These are phyloP conservation scores for Aspergillus sp. DNA, from an alignment of 2,329 filamentous ascomycete genomes.

Conservation along the genomic window DNA sequence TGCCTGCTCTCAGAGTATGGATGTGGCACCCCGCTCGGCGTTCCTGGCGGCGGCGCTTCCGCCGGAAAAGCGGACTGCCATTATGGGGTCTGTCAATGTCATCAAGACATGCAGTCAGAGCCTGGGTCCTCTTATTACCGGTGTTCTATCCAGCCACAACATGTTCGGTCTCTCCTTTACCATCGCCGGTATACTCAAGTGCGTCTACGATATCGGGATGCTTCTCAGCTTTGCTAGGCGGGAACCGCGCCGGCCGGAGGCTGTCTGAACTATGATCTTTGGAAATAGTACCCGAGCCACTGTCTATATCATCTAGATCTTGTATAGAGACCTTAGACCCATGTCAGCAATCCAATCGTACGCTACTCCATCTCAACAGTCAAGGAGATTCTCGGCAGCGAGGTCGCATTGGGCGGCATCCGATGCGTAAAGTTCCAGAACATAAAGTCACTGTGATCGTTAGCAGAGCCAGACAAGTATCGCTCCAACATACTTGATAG, in stretches of 20 bases:
- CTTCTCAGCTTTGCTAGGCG: slow-evolving; percentile 49
- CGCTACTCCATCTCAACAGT: not conserved
- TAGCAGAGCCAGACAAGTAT: too few relatives aligned
- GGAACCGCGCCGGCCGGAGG: slow-evolving; percentile 13
- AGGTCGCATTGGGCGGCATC: not conserved
- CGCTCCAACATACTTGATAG: not conserved
- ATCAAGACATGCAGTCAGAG: slow-evolving; percentile 66
- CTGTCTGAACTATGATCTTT: too few relatives aligned
- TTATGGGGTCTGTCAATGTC: slow-evolving; percentile 70
- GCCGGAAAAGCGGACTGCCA: slow-evolving; percentile 65
- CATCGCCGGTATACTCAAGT: slow-evolving; percentile 62
- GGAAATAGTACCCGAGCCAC: not conserved
- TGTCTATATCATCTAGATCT: not conserved
- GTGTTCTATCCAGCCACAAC: slow-evolving; percentile 56
- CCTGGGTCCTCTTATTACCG: slow-evolving; percentile 63
- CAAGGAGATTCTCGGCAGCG: not conserved
- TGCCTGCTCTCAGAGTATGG: slow-evolving; percentile 66
- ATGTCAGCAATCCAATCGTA: not conserved
- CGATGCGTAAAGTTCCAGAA: slow-evolving; percentile 3
- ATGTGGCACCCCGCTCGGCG: slow-evolving; percentile 66
- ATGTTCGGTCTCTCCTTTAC: slow-evolving; percentile 64
- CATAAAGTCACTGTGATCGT: slow-evolving; percentile 1
- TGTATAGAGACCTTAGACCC: not conserved
- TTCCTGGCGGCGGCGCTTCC: slow-evolving; percentile 67
- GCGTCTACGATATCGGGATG: slow-evolving; percentile 59